phyloP scores from a whole-genome alignment of 768 basidiomycete species.

The Termitomyces sp. region DNA sequence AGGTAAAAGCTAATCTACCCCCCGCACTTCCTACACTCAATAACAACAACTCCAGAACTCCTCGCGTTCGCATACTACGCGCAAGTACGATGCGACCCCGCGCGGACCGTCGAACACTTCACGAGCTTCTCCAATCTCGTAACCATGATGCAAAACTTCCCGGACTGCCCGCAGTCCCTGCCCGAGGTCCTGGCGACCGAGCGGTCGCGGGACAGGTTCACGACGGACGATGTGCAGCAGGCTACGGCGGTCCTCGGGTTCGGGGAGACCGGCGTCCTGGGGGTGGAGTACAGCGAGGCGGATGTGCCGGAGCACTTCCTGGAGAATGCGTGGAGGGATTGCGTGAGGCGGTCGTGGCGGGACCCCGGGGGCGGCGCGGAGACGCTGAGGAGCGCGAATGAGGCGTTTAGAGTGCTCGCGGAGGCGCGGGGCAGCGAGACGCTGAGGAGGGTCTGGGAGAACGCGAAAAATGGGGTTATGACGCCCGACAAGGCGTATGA shows the following conservation, averaged over 20 bases:
- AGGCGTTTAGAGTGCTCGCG: slow-evolving; percentile 65
- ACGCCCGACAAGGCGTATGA: slow-evolving; percentile 67
- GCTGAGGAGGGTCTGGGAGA: slow-evolving; percentile 46
- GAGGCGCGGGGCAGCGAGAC: slow-evolving; percentile 50
- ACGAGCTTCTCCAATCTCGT: slow-evolving; percentile 49
- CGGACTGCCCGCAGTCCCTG: slow-evolving; percentile 40
- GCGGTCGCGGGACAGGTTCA: slow-evolving; percentile 58
- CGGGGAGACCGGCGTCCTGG: slow-evolving; percentile 49
- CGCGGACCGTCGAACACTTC: slow-evolving; percentile 58
- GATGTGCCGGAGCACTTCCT: slow-evolving; percentile 69
- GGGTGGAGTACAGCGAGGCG: slow-evolving; percentile 58
- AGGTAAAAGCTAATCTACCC: slow-evolving; percentile 31
- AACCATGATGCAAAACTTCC: slow-evolving; percentile 40
- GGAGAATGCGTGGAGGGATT: slow-evolving; percentile 63
- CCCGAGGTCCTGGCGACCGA: slow-evolving; percentile 58
- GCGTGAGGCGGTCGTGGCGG: slow-evolving; percentile 47
- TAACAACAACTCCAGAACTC: slow-evolving; percentile 41
- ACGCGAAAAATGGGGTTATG: slow-evolving; percentile 52
- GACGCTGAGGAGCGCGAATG: slow-evolving; percentile 50
- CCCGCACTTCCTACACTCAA: background rate
- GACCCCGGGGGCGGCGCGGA: slow-evolving; percentile 44
- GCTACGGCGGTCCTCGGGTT: slow-evolving; percentile 59
- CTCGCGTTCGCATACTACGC: slow-evolving; percentile 76
- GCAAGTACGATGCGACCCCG: slow-evolving; percentile 77
- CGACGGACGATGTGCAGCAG: slow-evolving; percentile 42